Percentiles rank a stretch among this genome's conserved stretches.
Conservation (phyloP, 2,329 filamentous ascomycete species). For the Aspergillus jensenii region DNA sequence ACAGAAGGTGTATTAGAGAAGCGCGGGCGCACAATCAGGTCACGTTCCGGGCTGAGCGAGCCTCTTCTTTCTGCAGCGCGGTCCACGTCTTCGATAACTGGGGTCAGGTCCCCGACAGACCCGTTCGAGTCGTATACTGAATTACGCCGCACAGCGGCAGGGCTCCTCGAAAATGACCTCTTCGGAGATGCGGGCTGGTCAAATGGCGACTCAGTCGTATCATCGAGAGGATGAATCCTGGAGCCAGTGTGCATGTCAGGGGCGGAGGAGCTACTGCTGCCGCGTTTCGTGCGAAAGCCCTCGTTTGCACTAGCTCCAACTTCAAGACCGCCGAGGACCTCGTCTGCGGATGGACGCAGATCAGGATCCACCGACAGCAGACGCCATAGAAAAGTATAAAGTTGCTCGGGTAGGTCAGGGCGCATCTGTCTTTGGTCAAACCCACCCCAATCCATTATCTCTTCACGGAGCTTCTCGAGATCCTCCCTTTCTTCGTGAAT, state of each 20-base stretch:
- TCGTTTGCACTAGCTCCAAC: slow-evolving; percentile 58
- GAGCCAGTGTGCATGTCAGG: slow-evolving; percentile 33
- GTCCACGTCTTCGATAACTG: slow-evolving; percentile 16
- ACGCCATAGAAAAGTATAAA: slow-evolving; percentile 81
- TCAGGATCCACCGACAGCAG: slow-evolving; percentile 75
- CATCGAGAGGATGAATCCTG: slow-evolving; percentile 43
- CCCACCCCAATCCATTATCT: slow-evolving; percentile 84
- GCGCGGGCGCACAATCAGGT: slow-evolving; percentile 34
- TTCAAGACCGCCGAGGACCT: slow-evolving; percentile 77
- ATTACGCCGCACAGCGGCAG: slow-evolving; percentile 24
- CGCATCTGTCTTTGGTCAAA: slow-evolving; percentile 77
- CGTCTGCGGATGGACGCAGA: slow-evolving; percentile 78
- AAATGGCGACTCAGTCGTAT: slow-evolving; percentile 28
- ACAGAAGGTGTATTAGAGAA: slow-evolving; percentile 26
- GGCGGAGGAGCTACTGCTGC: slow-evolving; percentile 28
- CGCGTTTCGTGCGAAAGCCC: slow-evolving; percentile 39
- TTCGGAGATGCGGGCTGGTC: slow-evolving; percentile 28
- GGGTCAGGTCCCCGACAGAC: slow-evolving; percentile 13
- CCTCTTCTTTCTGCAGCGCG: slow-evolving; percentile 14
- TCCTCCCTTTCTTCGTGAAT: slow-evolving; percentile 92
- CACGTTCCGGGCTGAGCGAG: slow-evolving; percentile 28
- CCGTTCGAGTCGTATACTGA: slow-evolving; percentile 27
- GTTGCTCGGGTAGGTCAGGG: slow-evolving; percentile 77
- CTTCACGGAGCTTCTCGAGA: slow-evolving; percentile 75
- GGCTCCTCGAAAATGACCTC: slow-evolving; percentile 24